Percentiles rank a stretch among this genome's conserved stretches.
phyloP scores from a whole-genome alignment of 768 basidiomycete species.

The Termitomyces sp. region DNA sequence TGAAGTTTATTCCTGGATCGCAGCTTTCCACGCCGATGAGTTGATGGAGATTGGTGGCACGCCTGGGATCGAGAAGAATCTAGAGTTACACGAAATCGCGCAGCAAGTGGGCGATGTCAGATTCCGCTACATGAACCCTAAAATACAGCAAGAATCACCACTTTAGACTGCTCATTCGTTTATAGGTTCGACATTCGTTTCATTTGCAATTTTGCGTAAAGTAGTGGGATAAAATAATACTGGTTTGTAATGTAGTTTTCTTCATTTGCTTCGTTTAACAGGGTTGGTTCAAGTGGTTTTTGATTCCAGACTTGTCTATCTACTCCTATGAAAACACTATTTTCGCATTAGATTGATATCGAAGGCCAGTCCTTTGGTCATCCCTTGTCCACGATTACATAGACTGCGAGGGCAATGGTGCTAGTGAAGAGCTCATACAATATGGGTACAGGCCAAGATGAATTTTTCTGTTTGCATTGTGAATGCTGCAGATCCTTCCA shows the following conservation, averaged over 20 bases:
- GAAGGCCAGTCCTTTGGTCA: too few species aligned
- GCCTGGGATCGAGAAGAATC: conserved; percentile 19
- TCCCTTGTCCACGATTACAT: too few species aligned
- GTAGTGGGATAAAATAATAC: background rate
- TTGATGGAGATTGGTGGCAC: conserved; percentile 19
- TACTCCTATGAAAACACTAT: too few species aligned
- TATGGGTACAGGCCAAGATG: too few species aligned
- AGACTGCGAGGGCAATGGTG: too few species aligned
- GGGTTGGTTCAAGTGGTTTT: too few species aligned
- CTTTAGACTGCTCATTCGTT: background rate
- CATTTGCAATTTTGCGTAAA: background rate
- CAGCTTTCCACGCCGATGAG: conserved; percentile 26
- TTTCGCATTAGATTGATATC: too few species aligned
- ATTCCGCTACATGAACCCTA: conserved; percentile 19
- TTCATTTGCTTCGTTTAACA: background rate
- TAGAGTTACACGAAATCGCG: conserved; percentile 27
- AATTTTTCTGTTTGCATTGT: too few species aligned
- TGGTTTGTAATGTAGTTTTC: background rate
- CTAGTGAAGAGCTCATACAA: too few species aligned
- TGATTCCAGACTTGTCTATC: too few species aligned
- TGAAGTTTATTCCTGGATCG: conserved; percentile 27
- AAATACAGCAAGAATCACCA: background rate
- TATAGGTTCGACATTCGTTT: background rate
- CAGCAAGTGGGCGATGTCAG: conserved; percentile 23
- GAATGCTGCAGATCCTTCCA: too few species aligned